phyloP scores from a whole-genome alignment of 176 grass and related monocot genomes.

The Lolium rigidum region DNA sequence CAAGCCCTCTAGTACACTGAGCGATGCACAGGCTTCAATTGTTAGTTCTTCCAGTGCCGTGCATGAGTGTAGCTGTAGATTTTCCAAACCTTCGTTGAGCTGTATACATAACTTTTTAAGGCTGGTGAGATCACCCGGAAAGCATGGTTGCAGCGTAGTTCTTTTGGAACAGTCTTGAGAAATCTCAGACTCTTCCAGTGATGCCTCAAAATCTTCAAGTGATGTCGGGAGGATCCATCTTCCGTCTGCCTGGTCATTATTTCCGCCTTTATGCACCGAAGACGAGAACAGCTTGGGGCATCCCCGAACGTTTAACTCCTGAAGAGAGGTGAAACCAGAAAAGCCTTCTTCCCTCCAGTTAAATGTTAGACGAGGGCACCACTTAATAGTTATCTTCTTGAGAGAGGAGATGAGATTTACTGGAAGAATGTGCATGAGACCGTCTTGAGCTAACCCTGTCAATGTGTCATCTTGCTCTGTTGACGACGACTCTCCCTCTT shows the following conservation, averaged over 20 bases:
- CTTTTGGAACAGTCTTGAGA: accelerated
- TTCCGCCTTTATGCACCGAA: not conserved
- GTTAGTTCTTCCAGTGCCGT: not conserved
- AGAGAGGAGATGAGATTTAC: not conserved
- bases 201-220: not conserved
- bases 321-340: not conserved
- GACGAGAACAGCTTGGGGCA: not conserved
- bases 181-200: not conserved
- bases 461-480: not conserved
- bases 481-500: not conserved
- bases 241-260: not conserved
- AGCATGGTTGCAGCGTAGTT: not conserved
- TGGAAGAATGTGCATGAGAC: not conserved
- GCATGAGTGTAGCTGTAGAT: not conserved
- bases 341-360: not conserved
- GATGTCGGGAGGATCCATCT: not conserved
- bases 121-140: not conserved
- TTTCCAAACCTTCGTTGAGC: not conserved
- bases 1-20: constrained; percentile 5
- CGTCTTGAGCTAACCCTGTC: not conserved
- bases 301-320: accelerated
- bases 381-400: accelerated
- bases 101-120: accelerated
- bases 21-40: not conserved
- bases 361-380: accelerated